Conservation (phyloP, 2,329 filamentous ascomycete genomes). For the Diplodia sapinea region DNA sequence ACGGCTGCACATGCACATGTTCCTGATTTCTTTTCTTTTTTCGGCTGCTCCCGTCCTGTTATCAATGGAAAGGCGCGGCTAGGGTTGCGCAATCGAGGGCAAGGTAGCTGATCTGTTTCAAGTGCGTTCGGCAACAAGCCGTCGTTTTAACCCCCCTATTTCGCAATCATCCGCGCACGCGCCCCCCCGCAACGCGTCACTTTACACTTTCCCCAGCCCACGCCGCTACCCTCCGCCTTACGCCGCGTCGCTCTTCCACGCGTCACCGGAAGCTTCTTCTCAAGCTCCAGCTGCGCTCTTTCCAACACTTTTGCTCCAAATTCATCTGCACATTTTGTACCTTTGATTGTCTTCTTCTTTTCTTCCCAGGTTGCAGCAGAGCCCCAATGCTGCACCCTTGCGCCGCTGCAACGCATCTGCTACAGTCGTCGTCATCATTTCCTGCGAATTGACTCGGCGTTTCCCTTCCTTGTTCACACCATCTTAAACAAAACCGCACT, state of each 20-base stretch:
- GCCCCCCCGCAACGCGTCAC: background rate
- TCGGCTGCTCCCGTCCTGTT: background rate
- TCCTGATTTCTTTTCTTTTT: background rate
- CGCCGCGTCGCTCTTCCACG: background rate
- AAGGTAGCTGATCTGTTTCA: constrained; percentile 1
- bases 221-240: background rate
- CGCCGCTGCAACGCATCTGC: constrained; percentile 8
- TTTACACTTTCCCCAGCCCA: background rate
- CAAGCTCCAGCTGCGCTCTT: background rate
- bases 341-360: background rate
- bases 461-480: background rate
- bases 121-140: background rate
- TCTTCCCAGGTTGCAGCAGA: background rate
- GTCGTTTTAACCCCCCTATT: background rate
- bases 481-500: background rate
- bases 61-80: background rate
- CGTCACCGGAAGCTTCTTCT: background rate
- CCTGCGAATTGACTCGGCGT: background rate
- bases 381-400: background rate
- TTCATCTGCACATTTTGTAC: background rate
- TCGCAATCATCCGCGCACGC: background rate
- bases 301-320: background rate
- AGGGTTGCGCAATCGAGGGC: background rate
- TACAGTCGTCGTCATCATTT: constrained; percentile 1
- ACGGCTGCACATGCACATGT: background rate